Evolutionary conservation across 495 filamentous ascomycete genomes (phyloP), one percentile per base, ranked within the genome.

Genomic region (Pyronema domesticum): DNA sequence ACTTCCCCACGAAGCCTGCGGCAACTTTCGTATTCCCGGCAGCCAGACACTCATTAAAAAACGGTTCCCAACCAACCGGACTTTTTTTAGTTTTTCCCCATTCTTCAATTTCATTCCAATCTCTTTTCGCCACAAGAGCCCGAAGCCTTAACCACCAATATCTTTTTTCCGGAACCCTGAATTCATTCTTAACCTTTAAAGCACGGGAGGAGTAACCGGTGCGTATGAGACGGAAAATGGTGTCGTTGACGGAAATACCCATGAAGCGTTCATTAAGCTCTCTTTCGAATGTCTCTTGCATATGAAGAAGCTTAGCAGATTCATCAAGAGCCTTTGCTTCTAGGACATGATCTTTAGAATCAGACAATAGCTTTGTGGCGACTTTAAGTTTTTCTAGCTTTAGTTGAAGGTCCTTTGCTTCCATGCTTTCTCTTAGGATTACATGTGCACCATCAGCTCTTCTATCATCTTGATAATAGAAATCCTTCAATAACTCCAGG

Each of bases 41-140:
- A 39, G 80, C 80, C 6, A 96, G 68, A 46, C 84, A 77, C 61
- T 89, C 85, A 67, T 89, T 91, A 73, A 82, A 95, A 69, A 93
- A 98, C 7, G 93, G 86, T 80, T 91, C 87, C 93, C 93, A 98
- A 42, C 89, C 91, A 64, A 98, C 95, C n/a, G 91, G 84, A 46
- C 81, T 85, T 63, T 89, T 93, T 47, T 74, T 71, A 45, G 69
- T 73, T 63, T 76, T 78, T 45, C 76, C 40, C 57, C 85, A 75
- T 57, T 95, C 88, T 68, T 96, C 89, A 54, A 98, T 71, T 64
- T 95, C 93, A 39, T 75, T 77, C 87, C 88, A 96, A 64, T 94
- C 83, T 39, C 91, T 78, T 65, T 82, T 85, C 11, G 83, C 81
- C 5, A 96, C 87, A 46, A 96, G 72, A 3, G 88, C 91, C 59